Evolutionary conservation across 1,284 basidiomycete species (phyloP).

Genomic region (Ganoderma leucocontextum): DNA sequence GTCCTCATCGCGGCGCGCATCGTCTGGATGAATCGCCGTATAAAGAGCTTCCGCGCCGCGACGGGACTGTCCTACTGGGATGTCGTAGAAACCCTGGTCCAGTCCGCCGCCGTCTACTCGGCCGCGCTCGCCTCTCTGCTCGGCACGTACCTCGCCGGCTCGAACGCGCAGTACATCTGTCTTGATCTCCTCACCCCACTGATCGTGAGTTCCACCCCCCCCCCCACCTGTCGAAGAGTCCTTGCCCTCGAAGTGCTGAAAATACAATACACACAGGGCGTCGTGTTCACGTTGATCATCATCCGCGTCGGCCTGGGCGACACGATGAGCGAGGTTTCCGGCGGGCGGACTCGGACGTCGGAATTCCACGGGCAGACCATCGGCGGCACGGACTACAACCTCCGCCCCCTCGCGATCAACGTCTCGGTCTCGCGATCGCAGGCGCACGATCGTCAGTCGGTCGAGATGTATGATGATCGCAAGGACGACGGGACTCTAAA

Average conservation of each 20-base stretch:
- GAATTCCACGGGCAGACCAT: slow-evolving; percentile 15
- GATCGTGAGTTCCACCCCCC: slow-evolving; percentile 19
- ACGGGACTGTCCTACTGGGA: slow-evolving; percentile 11
- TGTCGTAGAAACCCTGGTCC: slow-evolving; percentile 26
- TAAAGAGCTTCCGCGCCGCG: slow-evolving; percentile 17
- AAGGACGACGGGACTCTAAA: slow-evolving; percentile 5
- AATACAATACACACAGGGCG: slow-evolving; percentile 21
- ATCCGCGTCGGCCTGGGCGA: slow-evolving; percentile 28
- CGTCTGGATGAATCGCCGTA: slow-evolving; percentile 28
- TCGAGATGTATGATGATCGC: slow-evolving; percentile 18
- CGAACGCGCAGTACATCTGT: slow-evolving; percentile 27
- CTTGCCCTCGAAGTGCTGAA: not conserved
- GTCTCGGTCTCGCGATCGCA: slow-evolving; percentile 17
- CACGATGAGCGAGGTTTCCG: slow-evolving; percentile 20
- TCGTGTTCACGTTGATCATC: slow-evolving; percentile 32
- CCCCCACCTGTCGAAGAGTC: no score
- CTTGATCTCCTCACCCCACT: slow-evolving; percentile 25
- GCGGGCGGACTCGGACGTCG: not conserved
- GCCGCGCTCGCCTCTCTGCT: slow-evolving; percentile 24
- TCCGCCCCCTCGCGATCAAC: slow-evolving; percentile 26
- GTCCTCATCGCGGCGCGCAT: slow-evolving; percentile 30
- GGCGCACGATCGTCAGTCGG: slow-evolving; percentile 15
- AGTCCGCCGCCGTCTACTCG: slow-evolving; percentile 30
- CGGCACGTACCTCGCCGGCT: slow-evolving; percentile 23
- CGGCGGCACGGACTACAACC: slow-evolving; percentile 16